These are phyloP conservation scores for Rhododendron molle DNA, from an alignment of 148 eudicot species.

Conservation along the genomic window DNA sequence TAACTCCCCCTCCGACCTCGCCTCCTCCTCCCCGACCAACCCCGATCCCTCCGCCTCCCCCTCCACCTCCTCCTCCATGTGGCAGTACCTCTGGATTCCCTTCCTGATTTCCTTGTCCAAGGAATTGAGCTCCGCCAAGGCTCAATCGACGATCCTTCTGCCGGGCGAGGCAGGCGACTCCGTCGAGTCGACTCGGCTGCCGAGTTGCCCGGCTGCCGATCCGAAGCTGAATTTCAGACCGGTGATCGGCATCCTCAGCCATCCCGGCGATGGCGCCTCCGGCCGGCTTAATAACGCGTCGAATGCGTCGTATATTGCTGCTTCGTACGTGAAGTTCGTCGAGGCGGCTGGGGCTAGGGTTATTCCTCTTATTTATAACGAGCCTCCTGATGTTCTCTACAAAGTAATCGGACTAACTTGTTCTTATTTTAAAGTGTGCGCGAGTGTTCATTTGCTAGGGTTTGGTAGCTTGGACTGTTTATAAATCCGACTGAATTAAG, in stretches of 20 bases:
- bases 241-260: constrained; percentile 75
- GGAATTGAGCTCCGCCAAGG: constrained; percentile 17
- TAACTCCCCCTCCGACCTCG: neutral
- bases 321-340: constrained; percentile 86
- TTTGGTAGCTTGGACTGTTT: neutral
- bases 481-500: neutral
- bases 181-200: neutral
- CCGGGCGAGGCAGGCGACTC: constrained; percentile 22
- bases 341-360: constrained; percentile 96
- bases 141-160: constrained; percentile 36
- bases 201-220: constrained; percentile 50
- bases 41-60: neutral
- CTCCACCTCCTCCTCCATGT: constrained; percentile 17
- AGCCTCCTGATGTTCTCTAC: constrained; percentile 50
- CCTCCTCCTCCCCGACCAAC: constrained; percentile 9
- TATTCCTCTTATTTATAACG: constrained; percentile 80
- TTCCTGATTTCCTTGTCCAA: constrained; percentile 35
- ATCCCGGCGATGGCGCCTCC: constrained; percentile 97
- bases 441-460: neutral
- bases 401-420: constrained; percentile 26
- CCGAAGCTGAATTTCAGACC: constrained; percentile 66
- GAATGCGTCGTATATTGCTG: constrained; percentile 70
- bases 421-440: neutral
- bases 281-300: constrained; percentile 65
- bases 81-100: constrained; percentile 41